Evolutionary conservation across 495 filamentous ascomycete species (phyloP), one percentile per base, ranked within the genome.

Genomic region (Parachaetomium inaequale): DNA sequence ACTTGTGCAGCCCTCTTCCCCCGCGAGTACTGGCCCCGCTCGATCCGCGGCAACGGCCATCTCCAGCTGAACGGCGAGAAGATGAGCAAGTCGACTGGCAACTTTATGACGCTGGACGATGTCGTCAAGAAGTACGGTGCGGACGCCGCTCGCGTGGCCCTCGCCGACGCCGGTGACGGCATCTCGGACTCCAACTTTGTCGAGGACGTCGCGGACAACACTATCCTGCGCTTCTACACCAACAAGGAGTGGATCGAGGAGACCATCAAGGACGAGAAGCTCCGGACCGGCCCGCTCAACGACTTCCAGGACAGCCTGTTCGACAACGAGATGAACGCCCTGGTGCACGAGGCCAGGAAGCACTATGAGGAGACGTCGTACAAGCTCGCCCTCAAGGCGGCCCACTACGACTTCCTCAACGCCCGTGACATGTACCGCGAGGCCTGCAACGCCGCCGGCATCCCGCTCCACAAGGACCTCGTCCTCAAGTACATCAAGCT

Each of bases 161-260:
- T 98, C 58, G 92, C 93, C 32, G 94, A 98, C 76, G 92, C 91
- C 19, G 94, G 94, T 67, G 94, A 98, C 75, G 90, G 90, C 57
- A 90, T 97, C 58, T 87, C 92, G 61, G 94, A 98, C 77, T 93
- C 94, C 58, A 99, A 99, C 79, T 96, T 99, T 68, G 94, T 96
- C 66, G 94, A 99, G 78, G 83, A 86, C 64, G 92, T 96, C 29
- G 93, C 93, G 43, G 92, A 96, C 74, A 89, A 86, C 70, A 93
- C 86, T 67, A 94, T 97, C 68, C 81, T 98, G 60, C 84, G 91
- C 66, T 82, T 97, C 32, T 89, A 85, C 73, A 92, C 87, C 61
- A 83, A 97, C 56, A 89, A 89, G 76, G 88, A 95, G 69, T 98
- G 94, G 94, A 90, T 89, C 55, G 91, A 97, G 75, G 91, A 96